Percentiles rank a stretch among this genome's conserved stretches.
These are phyloP conservation scores for Ceratocystis colombiana DNA, from an alignment of 2,329 filamentous ascomycete genomes.

Conservation along the genomic window DNA sequence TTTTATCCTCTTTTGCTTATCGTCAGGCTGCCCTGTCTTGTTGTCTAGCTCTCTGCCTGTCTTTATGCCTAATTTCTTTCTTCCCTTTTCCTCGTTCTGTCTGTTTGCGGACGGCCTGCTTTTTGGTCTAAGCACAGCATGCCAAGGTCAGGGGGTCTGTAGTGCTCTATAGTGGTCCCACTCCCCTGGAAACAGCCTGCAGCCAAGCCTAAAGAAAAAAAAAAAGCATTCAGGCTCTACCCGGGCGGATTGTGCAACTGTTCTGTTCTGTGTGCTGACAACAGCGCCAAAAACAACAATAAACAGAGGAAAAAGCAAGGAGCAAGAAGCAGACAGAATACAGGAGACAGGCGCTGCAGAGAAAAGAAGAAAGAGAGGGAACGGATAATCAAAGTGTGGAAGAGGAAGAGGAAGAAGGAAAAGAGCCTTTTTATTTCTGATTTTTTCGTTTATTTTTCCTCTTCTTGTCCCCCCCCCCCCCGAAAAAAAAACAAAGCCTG, in stretches of 20 bases:
- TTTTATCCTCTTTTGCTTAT: neutral
- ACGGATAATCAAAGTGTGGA: neutral
- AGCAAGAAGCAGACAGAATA: neutral
- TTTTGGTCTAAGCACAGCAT: neutral
- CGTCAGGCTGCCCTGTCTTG: too few species aligned
- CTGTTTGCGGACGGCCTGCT: neutral
- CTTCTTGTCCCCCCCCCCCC: neutral
- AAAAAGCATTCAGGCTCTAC: too few species aligned
- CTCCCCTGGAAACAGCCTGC: neutral
- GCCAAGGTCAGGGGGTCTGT: neutral
- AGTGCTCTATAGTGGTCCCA: neutral
- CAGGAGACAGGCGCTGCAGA: too few species aligned
- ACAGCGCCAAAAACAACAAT: neutral
- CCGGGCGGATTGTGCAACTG: too few species aligned
- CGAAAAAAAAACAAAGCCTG: neutral
- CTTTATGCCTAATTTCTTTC: neutral
- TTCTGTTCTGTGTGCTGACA: too few species aligned
- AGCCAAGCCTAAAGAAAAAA: neutral
- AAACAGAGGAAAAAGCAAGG: neutral
- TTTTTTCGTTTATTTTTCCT: neutral
- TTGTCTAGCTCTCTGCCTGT: neutral
- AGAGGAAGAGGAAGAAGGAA: neutral
- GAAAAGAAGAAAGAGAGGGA: neutral
- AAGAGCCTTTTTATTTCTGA: neutral
- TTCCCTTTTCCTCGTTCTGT: neutral